phyloP scores from a whole-genome alignment of 1,284 basidiomycete species.

The Athelia sp. region DNA sequence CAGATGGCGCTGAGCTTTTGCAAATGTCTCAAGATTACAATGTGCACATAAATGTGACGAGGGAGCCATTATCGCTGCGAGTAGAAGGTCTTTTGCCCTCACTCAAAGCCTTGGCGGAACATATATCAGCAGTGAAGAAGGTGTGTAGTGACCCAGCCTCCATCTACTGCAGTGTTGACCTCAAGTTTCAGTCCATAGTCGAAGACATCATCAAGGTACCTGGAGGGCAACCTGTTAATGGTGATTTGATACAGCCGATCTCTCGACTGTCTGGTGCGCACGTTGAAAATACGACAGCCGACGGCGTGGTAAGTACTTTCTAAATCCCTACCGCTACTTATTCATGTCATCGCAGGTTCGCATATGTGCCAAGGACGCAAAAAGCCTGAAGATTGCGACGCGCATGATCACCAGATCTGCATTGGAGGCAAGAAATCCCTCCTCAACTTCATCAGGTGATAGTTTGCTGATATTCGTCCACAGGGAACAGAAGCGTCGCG shows the following conservation, averaged over 20 bases:
- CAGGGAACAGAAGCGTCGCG: constrained; percentile 17
- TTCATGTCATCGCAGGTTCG: constrained; percentile 37
- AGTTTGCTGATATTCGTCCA: constrained; percentile 1
- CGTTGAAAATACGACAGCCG: constrained; percentile 42
- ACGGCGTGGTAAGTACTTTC: constrained; percentile 36
- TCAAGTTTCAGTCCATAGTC: constrained; percentile 38
- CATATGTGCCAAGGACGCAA: constrained; percentile 41
- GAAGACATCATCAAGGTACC: constrained; percentile 47
- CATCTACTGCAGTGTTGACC: background rate
- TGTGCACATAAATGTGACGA: constrained; percentile 55
- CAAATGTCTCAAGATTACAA: constrained; percentile 53
- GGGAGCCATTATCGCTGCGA: constrained; percentile 49
- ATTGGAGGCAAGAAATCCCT: constrained; percentile 37
- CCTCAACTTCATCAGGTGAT: background rate
- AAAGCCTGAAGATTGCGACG: constrained; percentile 40
- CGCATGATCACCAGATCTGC: constrained; percentile 46
- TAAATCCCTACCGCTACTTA: constrained; percentile 1
- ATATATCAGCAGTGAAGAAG: constrained; percentile 43
- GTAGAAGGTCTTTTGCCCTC: constrained; percentile 52
- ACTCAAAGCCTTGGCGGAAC: constrained; percentile 36
- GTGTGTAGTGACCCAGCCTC: constrained; percentile 28
- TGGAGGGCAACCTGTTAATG: constrained; percentile 31
- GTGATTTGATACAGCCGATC: constrained; percentile 50
- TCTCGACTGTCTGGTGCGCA: constrained; percentile 65
- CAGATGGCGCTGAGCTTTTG: constrained; percentile 63